phyloP scores from a whole-genome alignment of 345 rosid species.

The Theobroma cacao region DNA sequence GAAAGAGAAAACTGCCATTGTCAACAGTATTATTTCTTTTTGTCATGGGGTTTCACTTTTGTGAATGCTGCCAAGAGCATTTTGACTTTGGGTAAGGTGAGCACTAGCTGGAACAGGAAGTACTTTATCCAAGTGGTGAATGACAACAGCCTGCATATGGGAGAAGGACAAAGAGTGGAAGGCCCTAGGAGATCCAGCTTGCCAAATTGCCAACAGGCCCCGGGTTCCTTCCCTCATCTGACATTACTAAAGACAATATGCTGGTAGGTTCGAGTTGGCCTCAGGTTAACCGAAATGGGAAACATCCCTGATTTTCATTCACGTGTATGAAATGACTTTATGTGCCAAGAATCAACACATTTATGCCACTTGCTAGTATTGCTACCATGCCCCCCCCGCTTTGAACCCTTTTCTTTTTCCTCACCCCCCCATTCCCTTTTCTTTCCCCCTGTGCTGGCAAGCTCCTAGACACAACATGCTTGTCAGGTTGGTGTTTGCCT shows the following conservation, averaged over 20 bases:
- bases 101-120: background rate
- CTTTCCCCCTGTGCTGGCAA: background rate
- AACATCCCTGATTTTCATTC: background rate
- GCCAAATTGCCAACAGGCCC: background rate
- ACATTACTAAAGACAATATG: background rate
- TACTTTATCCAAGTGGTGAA: background rate
- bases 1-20: no score
- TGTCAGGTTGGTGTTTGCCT: background rate
- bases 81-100: background rate
- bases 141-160: no score
- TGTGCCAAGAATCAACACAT: background rate
- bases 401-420: no score
- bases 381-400: background rate
- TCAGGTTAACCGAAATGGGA: background rate
- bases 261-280: background rate
- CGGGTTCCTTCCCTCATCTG: background rate
- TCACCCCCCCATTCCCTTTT: background rate
- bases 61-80: background rate
- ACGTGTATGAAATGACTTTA: background rate
- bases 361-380: background rate
- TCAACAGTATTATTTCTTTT: no score
- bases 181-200: background rate
- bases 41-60: background rate
- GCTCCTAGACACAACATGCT: background rate
- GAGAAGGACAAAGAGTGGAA: background rate